These are phyloP conservation scores for Exserohilum turcica DNA, from an alignment of 2,329 filamentous ascomycete species.

Conservation along the genomic window DNA sequence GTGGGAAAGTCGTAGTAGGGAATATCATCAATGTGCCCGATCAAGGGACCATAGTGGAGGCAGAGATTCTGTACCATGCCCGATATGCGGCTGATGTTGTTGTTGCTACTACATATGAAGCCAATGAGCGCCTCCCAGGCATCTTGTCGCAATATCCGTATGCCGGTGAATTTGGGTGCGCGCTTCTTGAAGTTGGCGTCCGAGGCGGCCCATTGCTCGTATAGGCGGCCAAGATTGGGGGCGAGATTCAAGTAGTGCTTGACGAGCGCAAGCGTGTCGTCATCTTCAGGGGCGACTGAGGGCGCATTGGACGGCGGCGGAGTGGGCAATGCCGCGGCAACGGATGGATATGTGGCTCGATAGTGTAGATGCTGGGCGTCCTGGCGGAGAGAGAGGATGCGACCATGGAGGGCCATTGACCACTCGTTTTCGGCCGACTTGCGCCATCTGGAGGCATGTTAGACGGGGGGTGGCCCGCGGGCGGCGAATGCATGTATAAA, in stretches of 20 bases:
- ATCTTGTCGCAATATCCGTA: constrained; percentile 91
- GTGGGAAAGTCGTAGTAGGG: constrained; percentile 86
- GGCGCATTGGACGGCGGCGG: constrained; percentile 48
- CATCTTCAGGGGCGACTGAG: constrained; percentile 48
- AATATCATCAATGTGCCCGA: constrained; percentile 71
- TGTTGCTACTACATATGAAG: constrained; percentile 99
- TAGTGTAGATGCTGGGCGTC: constrained; percentile 81
- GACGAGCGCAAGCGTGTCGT: constrained; percentile 77
- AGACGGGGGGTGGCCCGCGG: constrained; percentile 8
- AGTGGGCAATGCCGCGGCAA: constrained; percentile 42
- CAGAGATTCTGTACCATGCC: constrained; percentile 97
- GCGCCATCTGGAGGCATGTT: constrained; percentile 69
- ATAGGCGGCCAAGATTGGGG: constrained; percentile 75
- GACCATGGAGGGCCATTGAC: constrained; percentile 85
- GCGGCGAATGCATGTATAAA: not conserved
- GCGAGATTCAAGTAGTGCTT: constrained; percentile 85
- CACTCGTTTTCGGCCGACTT: constrained; percentile 81
- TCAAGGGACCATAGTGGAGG: constrained; percentile 76
- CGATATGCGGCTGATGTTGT: constrained; percentile 93
- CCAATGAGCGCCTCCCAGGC: constrained; percentile 92
- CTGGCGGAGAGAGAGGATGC: constrained; percentile 83
- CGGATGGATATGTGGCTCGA: constrained; percentile 65
- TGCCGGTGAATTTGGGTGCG: constrained; percentile 84
- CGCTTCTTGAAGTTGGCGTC: constrained; percentile 89
- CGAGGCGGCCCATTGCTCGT: constrained; percentile 81